Evolutionary conservation across 1,284 basidiomycete genomes (phyloP), one percentile per base, ranked within the genome.

Genomic region (Ganoderma multipileum): DNA sequence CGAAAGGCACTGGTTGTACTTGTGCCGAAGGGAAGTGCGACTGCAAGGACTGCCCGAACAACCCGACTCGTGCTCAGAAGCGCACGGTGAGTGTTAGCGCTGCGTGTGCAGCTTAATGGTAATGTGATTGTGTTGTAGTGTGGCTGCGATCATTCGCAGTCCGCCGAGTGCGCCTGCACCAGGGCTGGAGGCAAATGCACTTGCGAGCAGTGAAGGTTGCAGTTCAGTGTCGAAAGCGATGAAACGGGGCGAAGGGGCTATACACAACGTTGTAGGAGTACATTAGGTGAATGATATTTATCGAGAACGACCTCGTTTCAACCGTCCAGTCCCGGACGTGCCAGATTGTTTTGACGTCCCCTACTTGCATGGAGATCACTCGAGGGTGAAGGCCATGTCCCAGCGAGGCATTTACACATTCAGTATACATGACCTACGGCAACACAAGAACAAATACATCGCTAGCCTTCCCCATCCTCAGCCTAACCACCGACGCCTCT

Each of bases 21-120:
- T 79, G 78, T 71, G 62, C 73, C 38, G 73, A 75, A 66, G 72
- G 72, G 60, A 66, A 73, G 55, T 79, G 78, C 72, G 71, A 69
- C 66, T 79, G 78, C 72, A 50, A 67, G 33, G 68, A 72, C 62
- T 79, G 78, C 70, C 66, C 65, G 9, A 79, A 79, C 72, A 76
- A 76, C 36, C 12, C 66, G 12, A 4, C 61, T 14, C 12, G 44
- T 3, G 12, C 52, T 9, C 47, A 59, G 44, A 47, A 63, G 57
- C 9, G 9, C 30, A 59, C 61, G 5, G 66, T 67, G 38, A 60
- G 66, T 23, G 9, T 20, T 14, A n/a, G 14, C 3, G n/a, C 55
- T 26, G 12, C 12, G 2, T 5, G 8, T 59, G 38, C 23, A 38
- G 26, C 30, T 16, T 11, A 2, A 11, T 6, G 14, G 26, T 39